Base-by-base conservation (phyloP, 352 stramenopile species). In the Pythium aristosporum region DNA sequence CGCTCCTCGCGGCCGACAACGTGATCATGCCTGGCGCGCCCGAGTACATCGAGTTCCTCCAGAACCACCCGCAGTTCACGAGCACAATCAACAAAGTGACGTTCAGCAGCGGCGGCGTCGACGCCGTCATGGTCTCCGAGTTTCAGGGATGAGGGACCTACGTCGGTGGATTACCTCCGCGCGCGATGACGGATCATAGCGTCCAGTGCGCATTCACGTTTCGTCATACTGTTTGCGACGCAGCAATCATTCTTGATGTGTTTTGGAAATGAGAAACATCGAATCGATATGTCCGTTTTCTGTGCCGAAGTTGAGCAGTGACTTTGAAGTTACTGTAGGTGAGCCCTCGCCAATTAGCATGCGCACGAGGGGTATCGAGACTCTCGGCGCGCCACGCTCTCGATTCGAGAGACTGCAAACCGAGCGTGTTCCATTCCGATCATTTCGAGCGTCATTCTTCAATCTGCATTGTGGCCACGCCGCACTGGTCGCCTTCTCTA, bases 41-140 rank as follows among this genome's bases (percentile, higher is more conserved):
- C 5, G 75, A 82, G 54, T 84, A 82, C 57, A 39, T 82, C 49
- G 68, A 73, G 46, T 86, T 75, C 47, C 60, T 85, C 10, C 62
- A 83, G 51, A 66, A 69, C 28, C 55, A 58, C 9, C 37, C 46
- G 44, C 69, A 77, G 44, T 86, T 86, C 66, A 69, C 39, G 55
- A 75, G 43, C 39, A 34, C 37, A 12, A 42, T 73, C 18, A 30
- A 62, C 42, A 34, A 58, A 46, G 48, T 52, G 28, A 7, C 44
- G 16, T 44, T 66, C 10, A 41, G 50, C 23, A 43, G 28, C 16
- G 49, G 58, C 28, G 59, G 58, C 28, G 59, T 60, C 46, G 68
- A 71, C 55, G 68, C 52, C 21, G 34, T 74, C 18, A 57, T 58
- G 20, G 50, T 74, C 54, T 60, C 68, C 15, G 61, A 67, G 43